Evolutionary conservation across 192 early-diverging fungal species (phyloP).

Genomic region (Coemansia sp.): DNA sequence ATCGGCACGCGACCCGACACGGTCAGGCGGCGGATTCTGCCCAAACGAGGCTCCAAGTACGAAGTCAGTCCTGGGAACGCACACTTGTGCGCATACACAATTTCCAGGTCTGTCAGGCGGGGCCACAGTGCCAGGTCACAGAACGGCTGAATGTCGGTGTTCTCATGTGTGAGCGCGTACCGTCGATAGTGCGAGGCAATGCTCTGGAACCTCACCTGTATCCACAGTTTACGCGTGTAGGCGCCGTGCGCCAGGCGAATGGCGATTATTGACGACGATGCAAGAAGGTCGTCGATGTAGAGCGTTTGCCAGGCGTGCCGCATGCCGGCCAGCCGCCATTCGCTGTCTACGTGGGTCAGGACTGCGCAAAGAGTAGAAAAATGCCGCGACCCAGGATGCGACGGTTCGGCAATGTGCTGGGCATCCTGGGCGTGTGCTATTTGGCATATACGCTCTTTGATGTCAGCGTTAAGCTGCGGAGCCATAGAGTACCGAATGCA

Average conservation of each 20-base stretch:
- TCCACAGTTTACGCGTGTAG: conserved; percentile 30
- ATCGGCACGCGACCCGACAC: conserved; percentile 36
- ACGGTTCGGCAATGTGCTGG: background rate
- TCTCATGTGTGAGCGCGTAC: conserved; percentile 27
- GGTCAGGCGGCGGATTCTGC: conserved; percentile 17
- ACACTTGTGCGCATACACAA: conserved; percentile 43
- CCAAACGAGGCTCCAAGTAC: conserved; percentile 40
- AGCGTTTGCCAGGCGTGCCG: conserved; percentile 45
- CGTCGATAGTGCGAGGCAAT: conserved; percentile 40
- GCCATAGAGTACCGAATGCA: conserved; percentile 4
- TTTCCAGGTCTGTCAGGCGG: conserved; percentile 28
- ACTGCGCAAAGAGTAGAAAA: conserved; percentile 16
- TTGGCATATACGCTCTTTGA: conserved; percentile 44
- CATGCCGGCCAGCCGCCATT: conserved; percentile 27
- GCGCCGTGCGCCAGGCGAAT: conserved; percentile 14
- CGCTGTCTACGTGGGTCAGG: conserved; percentile 27
- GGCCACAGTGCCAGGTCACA: conserved; percentile 30
- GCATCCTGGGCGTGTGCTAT: conserved; percentile 5
- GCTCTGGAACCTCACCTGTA: conserved; percentile 30
- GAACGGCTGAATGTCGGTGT: conserved; percentile 38
- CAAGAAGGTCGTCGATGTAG: conserved; percentile 17
- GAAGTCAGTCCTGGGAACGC: conserved; percentile 42
- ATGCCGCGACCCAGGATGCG: conserved; percentile 8
- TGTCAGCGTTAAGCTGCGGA: conserved; percentile 23
- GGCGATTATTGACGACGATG: background rate